These are phyloP conservation scores for Pythium scleroteichum DNA, from an alignment of 352 stramenopile species.

Conservation along the genomic window DNA sequence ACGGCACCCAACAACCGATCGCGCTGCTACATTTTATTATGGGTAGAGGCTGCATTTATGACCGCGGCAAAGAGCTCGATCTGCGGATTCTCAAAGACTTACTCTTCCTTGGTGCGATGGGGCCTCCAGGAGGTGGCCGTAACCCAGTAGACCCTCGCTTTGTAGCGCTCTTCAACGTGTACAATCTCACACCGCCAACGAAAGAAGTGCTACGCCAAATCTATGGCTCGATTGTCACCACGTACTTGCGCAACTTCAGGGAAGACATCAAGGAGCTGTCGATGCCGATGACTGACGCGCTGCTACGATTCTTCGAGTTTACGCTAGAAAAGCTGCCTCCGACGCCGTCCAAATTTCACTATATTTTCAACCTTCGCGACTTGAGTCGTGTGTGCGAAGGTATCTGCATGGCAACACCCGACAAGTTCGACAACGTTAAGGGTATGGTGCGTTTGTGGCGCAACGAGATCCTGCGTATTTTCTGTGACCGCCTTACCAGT, in stretches of 20 bases:
- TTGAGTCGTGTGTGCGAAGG: constrained; percentile 94
- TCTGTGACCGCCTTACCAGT: constrained; percentile 92
- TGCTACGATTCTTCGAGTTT: constrained; percentile 90
- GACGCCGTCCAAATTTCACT: constrained; percentile 95
- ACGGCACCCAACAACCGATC: constrained; percentile 96
- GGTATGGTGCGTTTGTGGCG: constrained; percentile 90
- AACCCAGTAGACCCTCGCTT: constrained; percentile 95
- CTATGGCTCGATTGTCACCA: constrained; percentile 92
- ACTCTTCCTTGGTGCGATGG: constrained; percentile 94
- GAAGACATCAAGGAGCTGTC: constrained; percentile 80
- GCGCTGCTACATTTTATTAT: constrained; percentile 94
- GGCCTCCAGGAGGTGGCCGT: constrained; percentile 91
- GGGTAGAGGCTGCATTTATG: constrained; percentile 91
- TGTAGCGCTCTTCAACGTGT: constrained; percentile 95
- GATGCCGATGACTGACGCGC: constrained; percentile 81
- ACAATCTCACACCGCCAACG: constrained; percentile 93
- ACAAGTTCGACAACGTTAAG: constrained; percentile 74
- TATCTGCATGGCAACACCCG: constrained; percentile 91
- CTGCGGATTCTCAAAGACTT: constrained; percentile 93
- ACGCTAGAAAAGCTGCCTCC: constrained; percentile 91
- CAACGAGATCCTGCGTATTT: constrained; percentile 93
- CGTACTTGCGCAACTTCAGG: constrained; percentile 89
- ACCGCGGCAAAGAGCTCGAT: constrained; percentile 94
- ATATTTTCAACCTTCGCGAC: constrained; percentile 97
- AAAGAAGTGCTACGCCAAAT: constrained; percentile 91